Evolutionary conservation across 2,329 filamentous ascomycete genomes (phyloP).

Genomic region (Phialophora macrospora): DNA sequence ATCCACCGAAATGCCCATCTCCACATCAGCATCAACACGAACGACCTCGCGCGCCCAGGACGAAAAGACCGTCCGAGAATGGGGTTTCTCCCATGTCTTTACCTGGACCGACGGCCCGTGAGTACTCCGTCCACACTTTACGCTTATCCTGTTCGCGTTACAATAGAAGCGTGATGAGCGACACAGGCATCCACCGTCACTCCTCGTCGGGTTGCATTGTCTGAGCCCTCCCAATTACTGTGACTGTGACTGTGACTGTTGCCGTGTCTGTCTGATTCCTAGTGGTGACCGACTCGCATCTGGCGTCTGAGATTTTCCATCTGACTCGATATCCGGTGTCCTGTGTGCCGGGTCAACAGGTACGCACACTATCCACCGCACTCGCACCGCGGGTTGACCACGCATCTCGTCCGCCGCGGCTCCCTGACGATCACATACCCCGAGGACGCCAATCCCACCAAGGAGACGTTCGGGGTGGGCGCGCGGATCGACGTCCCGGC

Average conservation of each 20-base stretch:
- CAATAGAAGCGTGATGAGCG: too few species aligned
- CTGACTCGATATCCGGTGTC: neutral
- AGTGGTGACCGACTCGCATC: neutral
- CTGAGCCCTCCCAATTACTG: too few species aligned
- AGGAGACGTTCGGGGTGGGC: conserved; percentile 62
- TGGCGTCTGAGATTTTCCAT: neutral
- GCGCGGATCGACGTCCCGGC: conserved; percentile 63
- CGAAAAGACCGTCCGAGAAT: conserved; percentile 60
- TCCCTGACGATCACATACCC: conserved; percentile 64
- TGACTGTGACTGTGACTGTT: too few species aligned
- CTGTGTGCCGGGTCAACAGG: conserved; percentile 43
- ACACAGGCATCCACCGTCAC: too few species aligned
- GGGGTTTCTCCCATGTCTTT: conserved; percentile 66
- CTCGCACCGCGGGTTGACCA: conserved; percentile 60
- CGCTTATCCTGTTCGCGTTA: too few species aligned
- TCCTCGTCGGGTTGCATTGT: too few species aligned
- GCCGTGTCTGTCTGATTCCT: neutral
- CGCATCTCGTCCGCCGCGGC: conserved; percentile 63
- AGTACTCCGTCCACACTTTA: conserved; percentile 34
- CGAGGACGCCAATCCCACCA: conserved; percentile 54
- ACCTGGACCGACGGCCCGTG: conserved; percentile 66
- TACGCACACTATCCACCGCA: conserved; percentile 66
- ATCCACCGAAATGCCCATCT: neutral
- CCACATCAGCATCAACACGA: conserved; percentile 17
- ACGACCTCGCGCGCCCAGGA: conserved; percentile 49